Conservation (phyloP, 768 basidiomycete species). For the Coprinopsis cinerea region DNA sequence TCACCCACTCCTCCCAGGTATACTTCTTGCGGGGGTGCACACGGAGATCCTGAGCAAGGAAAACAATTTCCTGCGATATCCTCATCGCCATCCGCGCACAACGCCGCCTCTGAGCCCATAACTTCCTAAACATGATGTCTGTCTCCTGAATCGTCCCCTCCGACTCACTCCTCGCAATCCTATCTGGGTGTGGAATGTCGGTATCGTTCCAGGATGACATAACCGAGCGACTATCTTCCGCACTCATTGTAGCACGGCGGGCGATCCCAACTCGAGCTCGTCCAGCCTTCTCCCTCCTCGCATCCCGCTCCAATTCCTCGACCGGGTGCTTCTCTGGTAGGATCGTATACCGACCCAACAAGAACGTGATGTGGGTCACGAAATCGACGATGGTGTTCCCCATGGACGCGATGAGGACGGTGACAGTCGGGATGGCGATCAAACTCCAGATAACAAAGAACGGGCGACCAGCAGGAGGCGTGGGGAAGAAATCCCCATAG, state of each 20-base stretch:
- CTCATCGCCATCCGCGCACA: background rate
- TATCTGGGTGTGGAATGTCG: too few relatives aligned
- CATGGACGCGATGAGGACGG: constrained; percentile 41
- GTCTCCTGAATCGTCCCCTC: background rate
- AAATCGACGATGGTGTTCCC: constrained; percentile 41
- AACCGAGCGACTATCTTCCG: too few relatives aligned
- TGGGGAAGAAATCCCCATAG: constrained; percentile 34
- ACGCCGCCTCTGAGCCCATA: background rate
- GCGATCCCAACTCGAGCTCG: background rate
- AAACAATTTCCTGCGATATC: constrained; percentile 24
- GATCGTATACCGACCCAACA: constrained; percentile 22
- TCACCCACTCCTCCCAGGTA: constrained; percentile 32
- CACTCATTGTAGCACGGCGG: too few relatives aligned
- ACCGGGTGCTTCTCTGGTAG: constrained; percentile 20
- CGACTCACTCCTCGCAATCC: background rate
- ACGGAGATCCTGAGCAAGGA: constrained; percentile 25
- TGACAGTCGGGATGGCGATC: constrained; percentile 35
- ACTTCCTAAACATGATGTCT: background rate
- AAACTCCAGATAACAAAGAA: constrained; percentile 40
- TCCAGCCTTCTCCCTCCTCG: constrained; percentile 2
- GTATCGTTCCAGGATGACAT: too few relatives aligned
- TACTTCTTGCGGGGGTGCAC: constrained; percentile 23
- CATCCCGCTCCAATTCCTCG: constrained; percentile 5
- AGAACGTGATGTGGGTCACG: constrained; percentile 27
- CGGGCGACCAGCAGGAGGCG: constrained; percentile 29